phyloP scores from a whole-genome alignment of 257 asterid species.

The Capsicum rhomboideum region DNA sequence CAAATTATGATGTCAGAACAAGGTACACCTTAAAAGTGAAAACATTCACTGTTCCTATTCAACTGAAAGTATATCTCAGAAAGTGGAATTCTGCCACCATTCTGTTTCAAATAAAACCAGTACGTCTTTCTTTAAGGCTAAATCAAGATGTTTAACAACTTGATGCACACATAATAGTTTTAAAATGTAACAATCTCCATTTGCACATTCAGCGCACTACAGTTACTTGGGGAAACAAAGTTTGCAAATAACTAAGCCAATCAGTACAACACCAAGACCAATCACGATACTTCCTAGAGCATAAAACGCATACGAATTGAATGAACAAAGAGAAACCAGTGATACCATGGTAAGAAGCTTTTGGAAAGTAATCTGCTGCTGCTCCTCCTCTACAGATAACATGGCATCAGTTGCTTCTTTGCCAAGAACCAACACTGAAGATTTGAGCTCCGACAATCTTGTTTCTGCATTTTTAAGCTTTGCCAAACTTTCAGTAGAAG shows the following conservation, averaged over 20 bases:
- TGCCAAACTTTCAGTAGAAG: conserved; percentile 55
- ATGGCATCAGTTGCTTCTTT: conserved; percentile 87
- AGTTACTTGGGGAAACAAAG: not conserved
- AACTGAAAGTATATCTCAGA: not conserved
- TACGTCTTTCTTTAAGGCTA: not conserved
- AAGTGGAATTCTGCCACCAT: not conserved
- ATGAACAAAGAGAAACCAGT: not conserved
- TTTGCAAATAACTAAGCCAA: not conserved
- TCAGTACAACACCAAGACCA: not conserved
- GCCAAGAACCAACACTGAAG: conserved; percentile 78
- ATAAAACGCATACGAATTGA: not conserved
- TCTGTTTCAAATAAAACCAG: not conserved
- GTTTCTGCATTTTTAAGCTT: conserved; percentile 81
- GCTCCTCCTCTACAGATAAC: conserved; percentile 82
- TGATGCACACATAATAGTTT: not conserved
- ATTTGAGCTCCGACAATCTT: conserved; percentile 59
- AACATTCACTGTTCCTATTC: not conserved
- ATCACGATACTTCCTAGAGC: not conserved
- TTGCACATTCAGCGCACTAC: not conserved
- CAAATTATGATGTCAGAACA: not conserved
- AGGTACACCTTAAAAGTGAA: not conserved
- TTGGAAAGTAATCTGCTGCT: conserved; percentile 64
- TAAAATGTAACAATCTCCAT: not conserved
- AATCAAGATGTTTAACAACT: not conserved
- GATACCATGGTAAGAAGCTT: conserved; percentile 79